Evolutionary conservation across 1,284 basidiomycete species (phyloP).

Genomic region (Neolentinus lepideus): DNA sequence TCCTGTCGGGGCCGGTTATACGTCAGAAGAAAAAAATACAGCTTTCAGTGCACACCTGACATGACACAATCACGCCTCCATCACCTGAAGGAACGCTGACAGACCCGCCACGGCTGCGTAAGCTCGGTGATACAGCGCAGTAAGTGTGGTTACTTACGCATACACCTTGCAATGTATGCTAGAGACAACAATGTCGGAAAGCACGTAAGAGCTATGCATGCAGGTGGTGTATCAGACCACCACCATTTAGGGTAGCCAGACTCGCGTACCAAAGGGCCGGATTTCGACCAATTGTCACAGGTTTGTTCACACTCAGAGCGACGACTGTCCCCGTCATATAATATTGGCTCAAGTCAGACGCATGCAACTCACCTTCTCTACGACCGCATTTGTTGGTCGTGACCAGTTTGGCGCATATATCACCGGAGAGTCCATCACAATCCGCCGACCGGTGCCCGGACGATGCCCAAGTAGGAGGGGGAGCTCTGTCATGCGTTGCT

Average conservation of each 20-base stretch:
- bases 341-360: constrained; percentile 11
- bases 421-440: constrained; percentile 4
- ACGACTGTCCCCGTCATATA: constrained; percentile 32
- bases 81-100: constrained; percentile 57
- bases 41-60: constrained; percentile 40
- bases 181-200: constrained; percentile 49
- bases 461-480: background rate
- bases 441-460: background rate
- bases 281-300: constrained; percentile 62
- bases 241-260: background rate
- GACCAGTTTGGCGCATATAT: constrained; percentile 65
- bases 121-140: background rate
- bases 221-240: background rate
- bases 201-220: constrained; percentile 37
- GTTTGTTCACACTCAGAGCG: constrained; percentile 50
- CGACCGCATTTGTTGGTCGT: constrained; percentile 45
- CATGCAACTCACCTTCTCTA: constrained; percentile 47
- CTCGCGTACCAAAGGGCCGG: constrained; percentile 20
- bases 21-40: background rate
- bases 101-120: background rate
- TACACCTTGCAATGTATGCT: constrained; percentile 72
- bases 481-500: background rate
- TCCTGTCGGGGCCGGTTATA: constrained; percentile 39
- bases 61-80: constrained; percentile 69
- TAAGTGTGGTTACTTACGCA: constrained; percentile 38